Conservation (phyloP, 306 rosid species). For the Geum urbanum region DNA sequence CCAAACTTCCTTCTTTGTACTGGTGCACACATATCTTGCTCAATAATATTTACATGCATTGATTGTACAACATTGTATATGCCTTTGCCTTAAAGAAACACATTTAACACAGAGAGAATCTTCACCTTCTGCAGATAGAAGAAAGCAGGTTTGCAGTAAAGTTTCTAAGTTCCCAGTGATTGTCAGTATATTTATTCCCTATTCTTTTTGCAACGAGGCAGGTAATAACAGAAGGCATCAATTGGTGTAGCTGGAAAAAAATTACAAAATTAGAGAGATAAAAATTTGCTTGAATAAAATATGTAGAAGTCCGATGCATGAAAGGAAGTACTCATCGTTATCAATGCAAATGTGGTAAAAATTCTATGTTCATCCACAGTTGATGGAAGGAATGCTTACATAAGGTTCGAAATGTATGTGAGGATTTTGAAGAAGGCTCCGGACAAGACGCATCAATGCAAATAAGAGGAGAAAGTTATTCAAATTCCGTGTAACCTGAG, state of each 20-base stretch:
- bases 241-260: slow-evolving; percentile 68
- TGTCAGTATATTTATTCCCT: slow-evolving; percentile 69
- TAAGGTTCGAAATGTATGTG: slow-evolving; percentile 81
- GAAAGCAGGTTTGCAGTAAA: slow-evolving; percentile 71
- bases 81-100: slow-evolving; percentile 8
- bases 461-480: slow-evolving; percentile 45
- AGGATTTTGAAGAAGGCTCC: slow-evolving; percentile 78
- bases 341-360: background rate
- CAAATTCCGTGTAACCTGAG: slow-evolving; percentile 62
- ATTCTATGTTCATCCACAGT: slow-evolving; percentile 20
- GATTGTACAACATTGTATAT: background rate
- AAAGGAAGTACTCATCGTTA: background rate
- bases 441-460: slow-evolving; percentile 74
- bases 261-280: slow-evolving; percentile 27
- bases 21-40: background rate
- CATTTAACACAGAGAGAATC: slow-evolving; percentile 21
- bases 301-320: background rate
- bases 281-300: slow-evolving; percentile 4
- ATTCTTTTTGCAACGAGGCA: slow-evolving; percentile 79
- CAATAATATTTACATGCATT: background rate
- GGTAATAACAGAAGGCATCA: slow-evolving; percentile 89
- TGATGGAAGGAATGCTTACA: slow-evolving; percentile 44
- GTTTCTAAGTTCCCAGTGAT: slow-evolving; percentile 94
- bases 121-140: slow-evolving; percentile 81
- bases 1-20: background rate